Evolutionary conservation across 805 yeast species (phyloP).

Genomic region (Yamadazyma sp.): DNA sequence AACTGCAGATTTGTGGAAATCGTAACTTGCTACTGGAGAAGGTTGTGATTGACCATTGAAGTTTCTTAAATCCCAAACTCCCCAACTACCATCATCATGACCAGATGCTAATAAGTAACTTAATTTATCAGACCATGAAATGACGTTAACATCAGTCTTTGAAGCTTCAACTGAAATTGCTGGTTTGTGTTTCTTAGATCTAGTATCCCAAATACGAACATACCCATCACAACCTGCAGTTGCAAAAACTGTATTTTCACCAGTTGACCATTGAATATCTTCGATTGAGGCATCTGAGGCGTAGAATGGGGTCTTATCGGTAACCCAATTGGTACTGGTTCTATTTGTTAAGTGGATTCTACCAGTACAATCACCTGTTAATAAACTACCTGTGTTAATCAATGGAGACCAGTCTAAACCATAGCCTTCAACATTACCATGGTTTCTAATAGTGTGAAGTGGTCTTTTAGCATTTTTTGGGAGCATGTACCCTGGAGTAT

Average conservation of each 20-base stretch:
- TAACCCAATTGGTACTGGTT: constrained; percentile 75
- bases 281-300: constrained; percentile 79
- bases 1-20: constrained; percentile 90
- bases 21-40: constrained; percentile 89
- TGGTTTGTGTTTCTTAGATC: constrained; percentile 88
- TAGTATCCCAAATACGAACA: constrained; percentile 93
- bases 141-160: constrained; percentile 82
- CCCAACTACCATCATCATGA: constrained; percentile 97
- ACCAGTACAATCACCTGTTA: constrained; percentile 89
- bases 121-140: constrained; percentile 90
- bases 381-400: constrained; percentile 70
- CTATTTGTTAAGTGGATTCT: constrained; percentile 75
- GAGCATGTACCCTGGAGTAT: constrained; percentile 79
- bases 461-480: constrained; percentile 80
- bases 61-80: constrained; percentile 94
- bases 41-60: constrained; percentile 58
- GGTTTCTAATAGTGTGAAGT: constrained; percentile 72
- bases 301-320: constrained; percentile 78
- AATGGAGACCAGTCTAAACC: constrained; percentile 97
- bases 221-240: constrained; percentile 90
- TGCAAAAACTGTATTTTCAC: constrained; percentile 93
- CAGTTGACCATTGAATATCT: constrained; percentile 94
- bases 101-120: constrained; percentile 90
- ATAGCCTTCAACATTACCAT: constrained; percentile 96
- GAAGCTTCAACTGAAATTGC: constrained; percentile 84